Evolutionary conservation across 1,284 basidiomycete species (phyloP), one percentile per base, ranked within the genome.

Genomic region (Malassezia brasiliensis): DNA sequence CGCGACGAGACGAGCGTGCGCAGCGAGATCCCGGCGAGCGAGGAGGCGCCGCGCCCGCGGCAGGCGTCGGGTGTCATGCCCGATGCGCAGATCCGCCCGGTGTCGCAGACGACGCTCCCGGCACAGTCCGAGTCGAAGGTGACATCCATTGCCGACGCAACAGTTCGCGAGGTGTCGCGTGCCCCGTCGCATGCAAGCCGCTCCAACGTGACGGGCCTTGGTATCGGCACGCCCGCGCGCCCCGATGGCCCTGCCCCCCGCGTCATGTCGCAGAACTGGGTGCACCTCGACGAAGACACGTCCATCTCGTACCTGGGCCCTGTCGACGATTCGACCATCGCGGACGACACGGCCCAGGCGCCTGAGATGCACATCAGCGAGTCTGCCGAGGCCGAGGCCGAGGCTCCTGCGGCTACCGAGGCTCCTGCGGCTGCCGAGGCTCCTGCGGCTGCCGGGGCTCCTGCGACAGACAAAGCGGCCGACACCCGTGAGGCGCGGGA

Each of bases 271-370:
- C 42, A 45, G 20, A 45, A 45, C 32, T 45, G 42, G 42, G 42
- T 45, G 42, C 42, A 19, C 5, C 42, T 45, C 42, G 42, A 45
- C 25, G 42, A 45, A 9, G 42, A 45, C 20, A 31, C 22, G n/a
- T 45, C 42, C 6, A 45, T 45, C 10, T 45, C 42, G 42, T 45
- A 45, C 22, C 42, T 45, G 14, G 42, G 42, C 42, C 42, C 42
- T 12, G 19, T 45, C 5, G 42, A 45, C n/a, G 22, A 45, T 14
- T 17, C 14, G 25, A 4, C 3, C n/a, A 37, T 37, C 15, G n/a
- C 14, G 3, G n/a, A n/a, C 7, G n/a, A 7, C 15, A 15, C 36
- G 36, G 11, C 11, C 32, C 2, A 34, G 11, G 32, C 32, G 32
- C 32, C 32, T 11, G 32, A 10, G 32, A 11, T 34, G 32, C 32